Evolutionary conservation across 768 basidiomycete species (phyloP), one percentile per base, ranked within the genome.

Genomic region (Hericium coralloides): DNA sequence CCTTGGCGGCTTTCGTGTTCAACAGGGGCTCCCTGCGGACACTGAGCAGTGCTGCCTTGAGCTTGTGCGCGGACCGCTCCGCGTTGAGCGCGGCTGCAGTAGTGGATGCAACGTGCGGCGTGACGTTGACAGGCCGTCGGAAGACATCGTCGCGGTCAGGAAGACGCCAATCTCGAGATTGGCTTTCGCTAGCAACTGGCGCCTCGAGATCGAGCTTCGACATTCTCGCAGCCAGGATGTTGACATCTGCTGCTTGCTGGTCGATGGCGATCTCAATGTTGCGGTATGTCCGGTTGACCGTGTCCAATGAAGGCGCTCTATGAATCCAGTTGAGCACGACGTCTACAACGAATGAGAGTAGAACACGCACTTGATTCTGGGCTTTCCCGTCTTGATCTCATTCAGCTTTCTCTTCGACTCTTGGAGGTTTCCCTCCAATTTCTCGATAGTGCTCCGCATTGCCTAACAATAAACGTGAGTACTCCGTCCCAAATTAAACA

Each of bases 31-130:
- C 76, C 55, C 76, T 76, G 37, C 89, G 79, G 1, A 76, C 76
- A 6, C 73, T 66, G 22, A 91, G 69, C 9, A 93, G 73, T 0
- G 84, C 84, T 4, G 74, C 75, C 70, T 92, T 92, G 55, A 93
- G 74, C 58, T 75, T 79, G 52, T 81, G 79, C 1, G 86, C 86
- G 6, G 86, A 80, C 31, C 87, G 76, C 69, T 93, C 92, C 0
- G 89, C 85, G 58, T 89, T 88, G 49, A 94, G 73, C 22, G 92
- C 89, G 2, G 88, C 88, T 0, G 89, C 88, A 0, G 90, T 89
- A 4, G 83, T 84, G 8, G 77, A 74, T 0, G 89, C 89, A 39
- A 89, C 81, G 61, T 84, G 76, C 0, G 85, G 83, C 0, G 82
- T 84, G 2, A 84, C 61, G 20, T 60, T 57, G 17, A 43, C 17